Conservation (phyloP, 208 protist genomes). For the Blechomonas ayalai region DNA sequence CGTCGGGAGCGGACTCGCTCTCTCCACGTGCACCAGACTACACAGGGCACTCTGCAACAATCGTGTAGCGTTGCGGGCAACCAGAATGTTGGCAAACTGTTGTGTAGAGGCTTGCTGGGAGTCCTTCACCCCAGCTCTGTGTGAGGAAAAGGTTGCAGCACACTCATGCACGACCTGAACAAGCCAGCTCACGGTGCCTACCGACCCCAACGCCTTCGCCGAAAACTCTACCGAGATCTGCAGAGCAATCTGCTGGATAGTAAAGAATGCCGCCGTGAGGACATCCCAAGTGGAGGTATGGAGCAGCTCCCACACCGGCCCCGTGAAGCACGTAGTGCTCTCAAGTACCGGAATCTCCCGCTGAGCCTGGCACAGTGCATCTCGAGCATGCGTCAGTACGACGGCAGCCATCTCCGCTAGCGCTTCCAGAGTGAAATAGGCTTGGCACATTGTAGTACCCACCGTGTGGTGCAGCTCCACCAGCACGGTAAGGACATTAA, state of each 20-base stretch:
- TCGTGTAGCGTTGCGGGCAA: constrained; percentile 41
- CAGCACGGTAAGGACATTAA: constrained; percentile 32
- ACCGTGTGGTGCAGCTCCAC: constrained; percentile 62
- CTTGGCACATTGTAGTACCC: constrained; percentile 19
- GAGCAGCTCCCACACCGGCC: constrained; percentile 20
- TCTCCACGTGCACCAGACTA: constrained; percentile 18
- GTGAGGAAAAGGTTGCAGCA: neutral
- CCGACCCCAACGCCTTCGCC: neutral
- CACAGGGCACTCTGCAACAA: constrained; percentile 51
- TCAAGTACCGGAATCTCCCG: constrained; percentile 9
- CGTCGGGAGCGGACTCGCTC: neutral
- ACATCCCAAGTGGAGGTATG: constrained; percentile 35
- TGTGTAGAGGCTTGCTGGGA: constrained; percentile 1
- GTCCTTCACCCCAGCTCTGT: neutral
- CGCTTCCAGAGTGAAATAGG: constrained; percentile 3
- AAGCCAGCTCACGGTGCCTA: constrained; percentile 10
- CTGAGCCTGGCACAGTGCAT: constrained; percentile 7
- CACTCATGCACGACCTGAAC: constrained; percentile 18
- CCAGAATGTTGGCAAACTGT: constrained; percentile 16
- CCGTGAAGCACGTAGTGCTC: constrained; percentile 7
- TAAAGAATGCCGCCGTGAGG: constrained; percentile 22
- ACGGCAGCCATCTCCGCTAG: constrained; percentile 14
- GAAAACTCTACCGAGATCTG: constrained; percentile 2
- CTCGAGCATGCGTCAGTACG: constrained; percentile 11
- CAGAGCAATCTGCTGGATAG: constrained; percentile 14